Evolutionary conservation across 2,329 filamentous ascomycete species (phyloP).

Genomic region (Aspergillus versicolor): DNA sequence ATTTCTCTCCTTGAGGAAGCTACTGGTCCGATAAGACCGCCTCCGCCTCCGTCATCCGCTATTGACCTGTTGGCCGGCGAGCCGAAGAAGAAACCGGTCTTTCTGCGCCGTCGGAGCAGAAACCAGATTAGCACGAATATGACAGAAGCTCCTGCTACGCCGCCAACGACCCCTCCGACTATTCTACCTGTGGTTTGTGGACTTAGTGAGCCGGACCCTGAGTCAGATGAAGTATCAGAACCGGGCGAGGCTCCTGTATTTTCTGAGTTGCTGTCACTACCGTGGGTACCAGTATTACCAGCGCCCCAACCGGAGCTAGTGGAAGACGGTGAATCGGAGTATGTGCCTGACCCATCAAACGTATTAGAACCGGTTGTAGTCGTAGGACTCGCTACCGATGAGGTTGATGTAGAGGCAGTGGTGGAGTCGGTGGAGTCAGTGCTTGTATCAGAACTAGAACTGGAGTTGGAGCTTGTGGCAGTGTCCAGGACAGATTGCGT

Average conservation of each 20-base stretch:
- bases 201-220: slow-evolving; percentile 17
- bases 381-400: slow-evolving; percentile 2
- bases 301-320: not conserved
- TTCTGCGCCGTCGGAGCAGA: slow-evolving; percentile 45
- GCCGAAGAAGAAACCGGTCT: slow-evolving; percentile 34
- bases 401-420: not conserved
- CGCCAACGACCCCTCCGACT: slow-evolving; percentile 63
- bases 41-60: not conserved
- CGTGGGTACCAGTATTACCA: not conserved
- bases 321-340: not conserved
- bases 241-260: not conserved
- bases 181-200: slow-evolving; percentile 51
- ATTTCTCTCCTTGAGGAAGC: slow-evolving; percentile 25
- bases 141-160: slow-evolving; percentile 53
- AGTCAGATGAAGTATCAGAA: not conserved
- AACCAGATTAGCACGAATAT: slow-evolving; percentile 5
- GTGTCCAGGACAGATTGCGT: not conserved
- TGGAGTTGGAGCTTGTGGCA: not conserved
- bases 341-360: not conserved
- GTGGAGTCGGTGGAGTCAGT: not conserved
- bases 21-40: not conserved
- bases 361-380: not conserved
- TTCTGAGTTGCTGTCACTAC: not conserved
- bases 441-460: not conserved
- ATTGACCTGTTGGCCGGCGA: not conserved